Conservation (phyloP, 2,329 filamentous ascomycete species). For the Botryotinia narcissicola region DNA sequence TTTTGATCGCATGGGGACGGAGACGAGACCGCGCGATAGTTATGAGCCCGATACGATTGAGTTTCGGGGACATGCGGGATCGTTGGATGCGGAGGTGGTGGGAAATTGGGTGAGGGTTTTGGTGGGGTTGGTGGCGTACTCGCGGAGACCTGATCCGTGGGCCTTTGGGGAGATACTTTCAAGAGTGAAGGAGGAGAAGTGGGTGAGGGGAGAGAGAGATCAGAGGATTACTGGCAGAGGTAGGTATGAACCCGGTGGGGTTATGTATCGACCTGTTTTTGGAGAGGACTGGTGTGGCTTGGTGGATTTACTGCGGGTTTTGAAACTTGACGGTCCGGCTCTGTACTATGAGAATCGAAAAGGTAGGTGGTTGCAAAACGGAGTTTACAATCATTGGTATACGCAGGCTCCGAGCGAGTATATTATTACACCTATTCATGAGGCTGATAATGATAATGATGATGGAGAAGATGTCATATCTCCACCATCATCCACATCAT, state of each 20-base stretch:
- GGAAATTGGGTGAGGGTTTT: conserved; percentile 27
- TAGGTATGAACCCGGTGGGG: neutral
- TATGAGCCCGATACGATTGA: conserved; percentile 27
- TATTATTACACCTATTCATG: neutral
- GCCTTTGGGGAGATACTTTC: neutral
- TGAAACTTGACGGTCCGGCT: conserved; percentile 19
- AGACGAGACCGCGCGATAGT: neutral
- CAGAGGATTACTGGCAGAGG: conserved; percentile 18
- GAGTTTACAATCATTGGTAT: neutral
- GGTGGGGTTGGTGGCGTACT: conserved; percentile 24
- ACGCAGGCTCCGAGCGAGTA: neutral
- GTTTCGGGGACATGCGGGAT: conserved; percentile 33
- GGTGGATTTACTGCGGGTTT: conserved; percentile 20
- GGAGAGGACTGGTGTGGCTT: conserved; percentile 23
- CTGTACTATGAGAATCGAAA: neutral
- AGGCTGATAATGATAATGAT: neutral
- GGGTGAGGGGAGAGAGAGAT: conserved; percentile 14
- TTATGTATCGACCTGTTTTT: conserved; percentile 21
- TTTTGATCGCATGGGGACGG: neutral
- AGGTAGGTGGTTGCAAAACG: neutral
- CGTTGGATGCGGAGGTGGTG: conserved; percentile 24
- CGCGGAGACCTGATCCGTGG: neutral
- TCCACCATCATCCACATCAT: too few species aligned
- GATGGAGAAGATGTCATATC: neutral
- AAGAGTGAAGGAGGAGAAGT: conserved; percentile 17